Base-by-base conservation (phyloP, 2,329 filamentous ascomycete species). In the Massarina eburnea region DNA sequence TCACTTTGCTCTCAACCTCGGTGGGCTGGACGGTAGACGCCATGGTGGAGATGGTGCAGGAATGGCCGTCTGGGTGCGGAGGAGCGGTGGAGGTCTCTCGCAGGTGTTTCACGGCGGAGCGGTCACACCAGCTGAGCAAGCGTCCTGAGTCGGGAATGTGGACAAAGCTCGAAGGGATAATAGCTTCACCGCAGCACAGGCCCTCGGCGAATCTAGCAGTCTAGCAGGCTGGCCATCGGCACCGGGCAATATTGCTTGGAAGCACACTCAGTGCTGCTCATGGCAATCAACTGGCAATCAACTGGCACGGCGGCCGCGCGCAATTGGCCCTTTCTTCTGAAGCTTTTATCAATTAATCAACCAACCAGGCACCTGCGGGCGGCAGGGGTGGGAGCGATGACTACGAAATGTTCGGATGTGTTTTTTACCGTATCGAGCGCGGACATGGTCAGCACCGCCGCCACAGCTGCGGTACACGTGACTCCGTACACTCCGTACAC, bases 1-100 rank as follows among this genome's bases (percentile, higher is more conserved):
- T 54, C 49, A 73, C 71, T 62, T 70, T 72, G 61, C 45, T 70
- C 32, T 71, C 70, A 54, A 73, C 71, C 56, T 73, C 69, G 45
- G 62, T 61, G 45, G 64, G 65, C 52, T 66, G 60, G 35, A 65
- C 62, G 53, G 61, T 59, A 44, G 62, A 59, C 38, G 64, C 60
- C 67, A 70, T 71, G 55, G 49, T 52, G 57, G 51, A 52, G 47
- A 37, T 42, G 49, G 44, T 55, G 37, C 38, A 38, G 45, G 50
- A 53, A 48, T 32, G 39, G 41, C 33, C 35, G 34, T 43, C 39
- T 38, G 46, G 21, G 35, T 41, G 46, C 43, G 37, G 49, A 51
- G 52, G 35, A 50, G 54, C 55, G 52, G 54, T 39, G 47, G 54
- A 47, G 41, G 48, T 51, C 49, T 56, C 59, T 58, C 49, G 49